Evolutionary conservation across 2,329 filamentous ascomycete genomes (phyloP), one percentile per base, ranked within the genome.

Genomic region (Lomentospora prolificans): DNA sequence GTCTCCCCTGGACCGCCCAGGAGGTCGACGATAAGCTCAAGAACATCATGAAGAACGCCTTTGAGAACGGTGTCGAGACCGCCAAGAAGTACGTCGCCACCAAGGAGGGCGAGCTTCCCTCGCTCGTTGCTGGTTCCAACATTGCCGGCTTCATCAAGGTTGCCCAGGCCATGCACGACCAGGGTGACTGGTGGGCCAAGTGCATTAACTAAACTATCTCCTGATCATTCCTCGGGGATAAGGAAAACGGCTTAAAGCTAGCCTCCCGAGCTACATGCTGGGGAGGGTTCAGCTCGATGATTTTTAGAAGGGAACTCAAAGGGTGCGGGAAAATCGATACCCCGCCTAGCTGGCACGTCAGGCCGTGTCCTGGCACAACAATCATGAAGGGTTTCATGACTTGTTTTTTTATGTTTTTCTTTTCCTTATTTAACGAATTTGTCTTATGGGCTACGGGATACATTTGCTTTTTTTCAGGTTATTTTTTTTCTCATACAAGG

Each of bases 111-210:
- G 88, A 92, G 75, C 84, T 94, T 64, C 94, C 94, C 63, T 90
- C 85, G 63, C 78, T 97, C 68, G 90, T 97, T 41, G 90, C 90
- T 58, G 94, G 94, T 64, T 89, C 86, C 78, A 97, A 97, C 77
- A 96, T 99, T 76, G 94, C 94, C 59, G 94, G 94, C 58, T 97
- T 96, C 78, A 86, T 87, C 74, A 99, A 97, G 86, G 92, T 97
- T 56, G 91, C 86, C 54, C 81, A 84, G 65, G 92, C 94, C 66
- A 97, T 97, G 92, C 82, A 87, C 70, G 90, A 95, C 72, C 92
- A 96, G 75, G 94, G 94, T 66, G 92, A 97, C 73, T 97, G 91
- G 92, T 97, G 53, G 53, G 44, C 44, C 44, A 48, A 48, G 44
- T 6, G 19, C 19, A 22, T 27, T 19, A 10, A 22, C 17, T 48